Evolutionary conservation across 2,329 filamentous ascomycete genomes (phyloP).

Genomic region (Ascochyta lentis): DNA sequence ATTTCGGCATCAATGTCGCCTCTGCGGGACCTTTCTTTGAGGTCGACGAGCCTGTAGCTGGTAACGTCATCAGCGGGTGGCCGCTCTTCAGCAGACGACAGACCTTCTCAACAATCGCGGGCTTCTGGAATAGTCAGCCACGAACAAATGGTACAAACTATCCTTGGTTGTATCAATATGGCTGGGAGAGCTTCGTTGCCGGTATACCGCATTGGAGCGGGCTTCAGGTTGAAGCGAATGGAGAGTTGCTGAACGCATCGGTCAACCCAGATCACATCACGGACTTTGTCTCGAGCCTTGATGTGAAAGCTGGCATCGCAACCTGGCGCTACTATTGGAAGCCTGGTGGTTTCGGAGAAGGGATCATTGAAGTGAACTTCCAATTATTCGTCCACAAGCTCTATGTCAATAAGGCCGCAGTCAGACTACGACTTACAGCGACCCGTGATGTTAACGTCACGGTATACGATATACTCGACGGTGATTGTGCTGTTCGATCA

Average conservation of each 20-base stretch:
- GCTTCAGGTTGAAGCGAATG: slow-evolving; percentile 63
- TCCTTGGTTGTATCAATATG: slow-evolving; percentile 72
- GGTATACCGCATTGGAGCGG: slow-evolving; percentile 74
- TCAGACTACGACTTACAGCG: slow-evolving; percentile 66
- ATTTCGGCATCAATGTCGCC: slow-evolving; percentile 68
- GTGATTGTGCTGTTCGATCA: slow-evolving; percentile 70
- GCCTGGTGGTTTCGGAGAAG: slow-evolving; percentile 53
- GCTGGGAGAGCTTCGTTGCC: slow-evolving; percentile 72
- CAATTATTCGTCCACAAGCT: slow-evolving; percentile 71
- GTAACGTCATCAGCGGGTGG: slow-evolving; percentile 69
- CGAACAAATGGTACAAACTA: slow-evolving; percentile 69
- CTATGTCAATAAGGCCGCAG: slow-evolving; percentile 65
- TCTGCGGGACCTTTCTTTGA: slow-evolving; percentile 70
- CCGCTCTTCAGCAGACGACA: slow-evolving; percentile 69
- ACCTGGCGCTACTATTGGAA: slow-evolving; percentile 72
- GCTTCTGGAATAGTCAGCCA: slow-evolving; percentile 69
- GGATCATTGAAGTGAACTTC: slow-evolving; percentile 66
- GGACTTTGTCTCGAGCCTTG: slow-evolving; percentile 66
- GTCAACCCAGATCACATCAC: slow-evolving; percentile 65
- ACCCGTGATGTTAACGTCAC: slow-evolving; percentile 61
- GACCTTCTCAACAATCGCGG: slow-evolving; percentile 71
- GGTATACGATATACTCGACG: slow-evolving; percentile 72
- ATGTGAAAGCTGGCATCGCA: slow-evolving; percentile 68
- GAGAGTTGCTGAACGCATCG: slow-evolving; percentile 64
- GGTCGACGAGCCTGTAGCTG: slow-evolving; percentile 57